These are phyloP conservation scores for Quercus glauca DNA, from an alignment of 306 rosid genomes.

Conservation along the genomic window DNA sequence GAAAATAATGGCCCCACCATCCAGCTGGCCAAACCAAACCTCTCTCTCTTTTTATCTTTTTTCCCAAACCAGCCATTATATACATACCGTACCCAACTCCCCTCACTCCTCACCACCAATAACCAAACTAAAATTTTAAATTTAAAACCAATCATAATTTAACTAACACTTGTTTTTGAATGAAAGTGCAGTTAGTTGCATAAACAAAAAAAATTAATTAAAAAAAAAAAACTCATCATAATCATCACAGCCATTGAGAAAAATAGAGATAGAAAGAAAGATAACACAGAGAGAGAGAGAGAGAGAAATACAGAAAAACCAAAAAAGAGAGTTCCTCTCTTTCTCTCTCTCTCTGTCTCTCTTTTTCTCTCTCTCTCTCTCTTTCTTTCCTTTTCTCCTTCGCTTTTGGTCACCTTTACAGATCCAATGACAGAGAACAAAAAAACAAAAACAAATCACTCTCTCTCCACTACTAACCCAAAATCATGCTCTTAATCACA, in stretches of 20 bases:
- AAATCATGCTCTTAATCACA: not conserved
- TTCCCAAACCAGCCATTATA: not conserved
- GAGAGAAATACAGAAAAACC: not conserved
- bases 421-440: constrained; percentile 25
- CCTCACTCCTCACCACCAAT: no score
- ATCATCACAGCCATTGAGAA: not conserved
- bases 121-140: no score
- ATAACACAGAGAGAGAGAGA: not conserved
- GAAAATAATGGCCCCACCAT: not conserved
- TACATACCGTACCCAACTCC: not conserved
- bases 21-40: not conserved
- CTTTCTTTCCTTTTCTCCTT: not conserved
- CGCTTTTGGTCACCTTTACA: not conserved
- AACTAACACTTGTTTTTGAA: no score
- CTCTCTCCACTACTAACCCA: not conserved
- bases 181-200: not conserved
- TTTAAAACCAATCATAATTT: no score
- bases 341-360: not conserved
- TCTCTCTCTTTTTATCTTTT: not conserved
- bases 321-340: not conserved
- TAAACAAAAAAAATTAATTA: not conserved
- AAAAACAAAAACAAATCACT: no score
- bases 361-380: not conserved
- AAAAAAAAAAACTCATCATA: not conserved
- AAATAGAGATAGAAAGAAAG: not conserved